Percentiles rank a stretch among this genome's conserved stretches.
phyloP scores from a whole-genome alignment of 2,329 filamentous ascomycete genomes.

The Lojkania enalia region DNA sequence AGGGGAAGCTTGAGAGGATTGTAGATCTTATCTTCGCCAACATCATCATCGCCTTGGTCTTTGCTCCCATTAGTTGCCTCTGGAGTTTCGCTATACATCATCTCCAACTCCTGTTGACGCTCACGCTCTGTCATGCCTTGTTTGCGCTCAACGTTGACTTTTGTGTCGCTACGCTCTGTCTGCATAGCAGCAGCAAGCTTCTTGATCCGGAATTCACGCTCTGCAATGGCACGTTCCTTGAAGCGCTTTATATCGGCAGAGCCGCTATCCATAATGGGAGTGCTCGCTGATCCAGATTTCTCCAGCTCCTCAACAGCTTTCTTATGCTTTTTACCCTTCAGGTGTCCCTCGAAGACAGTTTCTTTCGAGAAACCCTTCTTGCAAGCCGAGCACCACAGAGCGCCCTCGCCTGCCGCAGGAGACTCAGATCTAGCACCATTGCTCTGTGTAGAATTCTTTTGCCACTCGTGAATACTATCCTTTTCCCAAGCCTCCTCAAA shows the following conservation, averaged over 20 bases:
- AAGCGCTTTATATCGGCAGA: constrained; percentile 46
- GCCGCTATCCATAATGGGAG: constrained; percentile 9
- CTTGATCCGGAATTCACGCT: constrained; percentile 82
- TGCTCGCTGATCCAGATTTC: constrained; percentile 15
- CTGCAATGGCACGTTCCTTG: constrained; percentile 88
- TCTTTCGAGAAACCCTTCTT: constrained; percentile 95
- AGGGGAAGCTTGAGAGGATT: constrained; percentile 95
- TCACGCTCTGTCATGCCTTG: constrained; percentile 98
- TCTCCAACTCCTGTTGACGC: constrained; percentile 89
- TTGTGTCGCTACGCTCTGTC: constrained; percentile 83
- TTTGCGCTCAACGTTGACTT: constrained; percentile 92
- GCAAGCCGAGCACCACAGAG: constrained; percentile 87
- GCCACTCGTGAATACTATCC: constrained; percentile 79
- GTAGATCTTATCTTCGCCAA: constrained; percentile 80
- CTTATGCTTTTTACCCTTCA: constrained; percentile 90
- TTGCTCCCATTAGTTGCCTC: constrained; percentile 56
- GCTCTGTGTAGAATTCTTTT: constrained; percentile 51
- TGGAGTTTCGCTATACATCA: constrained; percentile 69
- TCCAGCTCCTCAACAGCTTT: constrained; percentile 64
- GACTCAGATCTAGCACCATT: constrained; percentile 50
- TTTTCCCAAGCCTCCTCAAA: constrained; percentile 83
- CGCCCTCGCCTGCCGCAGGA: constrained; percentile 62
- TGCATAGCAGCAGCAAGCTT: constrained; percentile 81
- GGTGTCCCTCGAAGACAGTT: constrained; percentile 88
- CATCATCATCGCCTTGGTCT: constrained; percentile 69